These are phyloP conservation scores for Cocos nucifera DNA, from an alignment of 176 grass and related monocot genomes.

Conservation along the genomic window DNA sequence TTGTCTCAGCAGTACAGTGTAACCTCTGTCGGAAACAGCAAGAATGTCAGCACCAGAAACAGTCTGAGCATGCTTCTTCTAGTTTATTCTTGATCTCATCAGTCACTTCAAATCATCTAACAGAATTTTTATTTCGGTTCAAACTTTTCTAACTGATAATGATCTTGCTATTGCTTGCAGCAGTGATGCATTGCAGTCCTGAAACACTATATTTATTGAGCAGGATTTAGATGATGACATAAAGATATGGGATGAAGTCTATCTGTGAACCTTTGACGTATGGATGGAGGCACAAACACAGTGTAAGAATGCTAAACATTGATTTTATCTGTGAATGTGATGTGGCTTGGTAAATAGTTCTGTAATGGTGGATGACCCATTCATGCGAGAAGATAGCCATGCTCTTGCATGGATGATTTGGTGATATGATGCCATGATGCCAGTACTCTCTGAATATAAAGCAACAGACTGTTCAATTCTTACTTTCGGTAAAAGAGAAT, in stretches of 20 bases:
- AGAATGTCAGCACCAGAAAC: slow-evolving; percentile 70
- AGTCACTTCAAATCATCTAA: slow-evolving; percentile 72
- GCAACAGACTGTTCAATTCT: neutral
- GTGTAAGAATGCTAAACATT: too few species aligned
- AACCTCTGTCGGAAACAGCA: slow-evolving; percentile 63
- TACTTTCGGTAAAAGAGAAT: neutral
- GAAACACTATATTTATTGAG: slow-evolving; percentile 14
- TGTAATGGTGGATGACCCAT: too few species aligned
- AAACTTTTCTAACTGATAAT: slow-evolving; percentile 54
- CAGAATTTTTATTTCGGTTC: slow-evolving; percentile 51
- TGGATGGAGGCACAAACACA: neutral
- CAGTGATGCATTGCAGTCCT: slow-evolving; percentile 73
- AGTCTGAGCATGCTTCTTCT: slow-evolving; percentile 69
- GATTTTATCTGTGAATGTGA: too few species aligned
- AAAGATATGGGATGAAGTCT: neutral
- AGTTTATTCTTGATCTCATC: slow-evolving; percentile 67
- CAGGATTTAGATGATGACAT: neutral
- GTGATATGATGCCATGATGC: too few species aligned
- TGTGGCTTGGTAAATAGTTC: too few species aligned
- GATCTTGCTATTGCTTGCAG: slow-evolving; percentile 43
- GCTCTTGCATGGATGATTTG: too few species aligned
- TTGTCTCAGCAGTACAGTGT: slow-evolving; percentile 41
- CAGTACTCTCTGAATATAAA: neutral
- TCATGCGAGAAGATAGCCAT: too few species aligned
- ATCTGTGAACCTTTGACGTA: neutral